A percentile compares a stretch with the other conserved stretches of the same genome.
Evolutionary conservation across 306 rosid genomes (phyloP).

Genomic region (Mucuna pruriens): DNA sequence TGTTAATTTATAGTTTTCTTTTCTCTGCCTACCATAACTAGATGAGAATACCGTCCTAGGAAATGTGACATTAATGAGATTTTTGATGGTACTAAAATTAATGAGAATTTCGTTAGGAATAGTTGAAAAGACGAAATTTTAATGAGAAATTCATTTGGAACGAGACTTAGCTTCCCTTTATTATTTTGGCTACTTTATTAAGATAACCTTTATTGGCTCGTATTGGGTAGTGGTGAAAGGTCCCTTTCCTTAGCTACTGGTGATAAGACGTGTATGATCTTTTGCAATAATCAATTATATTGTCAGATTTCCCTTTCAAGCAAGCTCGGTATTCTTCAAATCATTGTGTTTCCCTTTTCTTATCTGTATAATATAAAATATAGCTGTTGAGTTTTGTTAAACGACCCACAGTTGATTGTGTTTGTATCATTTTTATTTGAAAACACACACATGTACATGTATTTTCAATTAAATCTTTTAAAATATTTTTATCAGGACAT

Average conservation of each 20-base stretch:
- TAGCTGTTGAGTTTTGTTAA: neutral
- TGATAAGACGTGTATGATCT: neutral
- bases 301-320: neutral
- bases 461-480: neutral
- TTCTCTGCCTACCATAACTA: neutral
- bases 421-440: neutral
- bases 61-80: neutral
- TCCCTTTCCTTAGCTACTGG: neutral
- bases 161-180: neutral
- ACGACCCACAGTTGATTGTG: neutral
- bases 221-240: neutral
- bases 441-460: neutral
- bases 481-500: neutral
- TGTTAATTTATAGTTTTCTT: neutral
- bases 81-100: neutral
- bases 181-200: neutral
- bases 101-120: neutral
- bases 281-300: neutral
- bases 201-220: neutral
- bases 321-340: neutral
- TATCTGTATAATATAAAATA: neutral
- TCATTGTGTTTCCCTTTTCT: neutral
- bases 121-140: neutral
- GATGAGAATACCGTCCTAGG: neutral
- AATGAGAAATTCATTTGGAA: neutral